Base-by-base conservation (phyloP, 225 moss, liverwort and hornwort species). In the Rhytidiadelphus loreus region DNA sequence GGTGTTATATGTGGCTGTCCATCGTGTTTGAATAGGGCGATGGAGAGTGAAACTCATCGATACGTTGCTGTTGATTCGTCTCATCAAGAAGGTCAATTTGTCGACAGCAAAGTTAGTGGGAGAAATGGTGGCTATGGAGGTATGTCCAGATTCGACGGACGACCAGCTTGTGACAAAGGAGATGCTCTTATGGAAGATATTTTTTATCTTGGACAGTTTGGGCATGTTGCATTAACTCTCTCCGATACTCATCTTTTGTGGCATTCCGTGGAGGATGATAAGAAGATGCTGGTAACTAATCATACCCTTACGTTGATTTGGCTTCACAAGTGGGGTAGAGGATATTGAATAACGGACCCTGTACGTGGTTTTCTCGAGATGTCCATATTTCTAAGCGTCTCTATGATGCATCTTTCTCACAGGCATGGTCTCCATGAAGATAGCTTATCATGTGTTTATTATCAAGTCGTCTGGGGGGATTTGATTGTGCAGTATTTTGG, bases 161-260 rank as follows among this genome's bases (percentile, higher is more conserved):
- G 53, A 81, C 81, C 71, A 66, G 76, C 50, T 46, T 28, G 65
- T 89, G 90, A 62, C 87, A 87, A 78, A 85, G 88, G 53, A 89
- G 81, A 86, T 81, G 23, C 41, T 28, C 23, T 90, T 82, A 53
- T 92, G 84, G 87, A 93, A 73, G 93, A 92, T 87, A 53, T 52
- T 24, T 90, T 93, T 88, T 92, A 91, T 50, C 89, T 92, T 77
- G 88, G 88, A 85, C 65, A 88, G 35, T 86, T 91, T 87, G 93
- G 92, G 77, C 90, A 90, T 77, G 92, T 92, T 82, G n/a, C 46
- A 74, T 82, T 91, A 46, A 78, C 90, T 30, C 77, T 91, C n/a
- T 86, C 93, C 65, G 84, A 86, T 11, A 85, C 85, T 64, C 91
- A 88, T 85, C 74, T 93, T 74, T 63, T 72, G 68, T 93, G 92